Conservation (phyloP, 208 protist genomes). For the Crithidia expoeki region DNA sequence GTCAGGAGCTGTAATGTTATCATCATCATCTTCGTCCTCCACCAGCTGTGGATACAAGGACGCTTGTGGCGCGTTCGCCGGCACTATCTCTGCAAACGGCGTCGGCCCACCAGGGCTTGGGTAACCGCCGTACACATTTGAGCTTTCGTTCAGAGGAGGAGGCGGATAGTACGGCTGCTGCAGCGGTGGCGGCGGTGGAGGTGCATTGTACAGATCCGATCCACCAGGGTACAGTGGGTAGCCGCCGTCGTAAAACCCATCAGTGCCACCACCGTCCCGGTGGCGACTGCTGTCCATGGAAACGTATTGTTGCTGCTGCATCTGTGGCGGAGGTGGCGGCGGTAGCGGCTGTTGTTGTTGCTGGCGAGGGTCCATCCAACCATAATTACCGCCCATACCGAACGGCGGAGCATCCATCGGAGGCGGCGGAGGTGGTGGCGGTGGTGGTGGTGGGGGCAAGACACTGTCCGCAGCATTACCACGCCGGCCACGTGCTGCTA, state of each 20-base stretch:
- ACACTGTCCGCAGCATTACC: neutral
- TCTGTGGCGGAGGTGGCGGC: neutral
- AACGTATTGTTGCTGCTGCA: neutral
- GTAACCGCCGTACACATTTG: neutral
- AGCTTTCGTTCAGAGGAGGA: neutral
- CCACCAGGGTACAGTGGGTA: conserved; percentile 4
- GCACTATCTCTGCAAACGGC: neutral
- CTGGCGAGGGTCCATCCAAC: conserved; percentile 12
- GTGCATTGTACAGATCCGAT: neutral
- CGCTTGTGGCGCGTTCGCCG: neutral
- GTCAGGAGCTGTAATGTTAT: no score
- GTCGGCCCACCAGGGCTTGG: neutral
- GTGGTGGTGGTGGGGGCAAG: neutral
- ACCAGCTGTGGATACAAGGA: conserved; percentile 28
- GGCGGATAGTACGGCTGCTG: neutral
- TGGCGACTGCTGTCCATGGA: neutral
- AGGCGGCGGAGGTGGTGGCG: conserved; percentile 1
- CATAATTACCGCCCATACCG: neutral
- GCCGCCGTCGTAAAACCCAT: neutral
- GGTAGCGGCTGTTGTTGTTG: neutral
- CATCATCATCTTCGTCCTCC: conserved; percentile 15
- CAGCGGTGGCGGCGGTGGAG: neutral
- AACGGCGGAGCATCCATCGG: neutral
- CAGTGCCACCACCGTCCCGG: neutral
- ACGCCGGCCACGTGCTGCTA: neutral